A percentile compares a stretch with the other conserved stretches of the same genome.
Conservation (phyloP, 305 asterid genomes). For the Solanum hybrid region DNA sequence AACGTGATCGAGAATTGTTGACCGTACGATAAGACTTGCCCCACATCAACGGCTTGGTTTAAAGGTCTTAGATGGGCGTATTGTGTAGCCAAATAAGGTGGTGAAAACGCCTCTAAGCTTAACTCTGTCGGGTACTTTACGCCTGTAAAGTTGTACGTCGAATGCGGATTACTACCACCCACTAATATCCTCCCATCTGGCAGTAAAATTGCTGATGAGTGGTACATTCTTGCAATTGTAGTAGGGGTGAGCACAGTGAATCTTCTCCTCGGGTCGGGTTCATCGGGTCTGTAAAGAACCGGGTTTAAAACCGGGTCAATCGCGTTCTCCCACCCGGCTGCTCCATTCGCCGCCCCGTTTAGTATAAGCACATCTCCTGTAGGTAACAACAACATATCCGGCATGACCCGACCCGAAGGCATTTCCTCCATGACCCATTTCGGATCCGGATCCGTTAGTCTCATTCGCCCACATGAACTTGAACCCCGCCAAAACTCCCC, state of each 20-base stretch:
- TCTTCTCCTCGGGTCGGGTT: not conserved
- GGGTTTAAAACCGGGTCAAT: slow-evolving; percentile 14
- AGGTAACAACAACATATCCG: slow-evolving; percentile 20
- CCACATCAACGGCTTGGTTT: not conserved
- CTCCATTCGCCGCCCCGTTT: slow-evolving; percentile 13
- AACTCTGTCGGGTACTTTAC: slow-evolving; percentile 2
- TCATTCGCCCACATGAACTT: slow-evolving; percentile 1
- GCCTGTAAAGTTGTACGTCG: not conserved
- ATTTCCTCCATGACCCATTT: slow-evolving; percentile 14
- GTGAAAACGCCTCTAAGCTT: slow-evolving; percentile 11
- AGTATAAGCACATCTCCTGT: slow-evolving; percentile 15
- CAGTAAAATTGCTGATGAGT: slow-evolving; percentile 3
- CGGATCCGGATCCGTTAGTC: not conserved
- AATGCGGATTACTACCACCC: slow-evolving; percentile 13
- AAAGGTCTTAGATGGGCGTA: not conserved
- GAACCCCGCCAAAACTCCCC: not conserved
- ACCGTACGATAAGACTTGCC: not conserved
- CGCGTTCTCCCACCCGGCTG: slow-evolving; percentile 20
- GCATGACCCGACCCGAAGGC: slow-evolving; percentile 15
- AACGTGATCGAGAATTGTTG: not conserved
- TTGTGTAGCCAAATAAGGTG: slow-evolving; percentile 10
- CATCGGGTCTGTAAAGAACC: slow-evolving; percentile 1
- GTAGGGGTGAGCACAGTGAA: not conserved
- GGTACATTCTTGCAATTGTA: slow-evolving; percentile 11
- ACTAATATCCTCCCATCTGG: slow-evolving; percentile 11